These are phyloP conservation scores for Exserohilum turcica DNA, from an alignment of 2,329 filamentous ascomycete genomes.

Conservation along the genomic window DNA sequence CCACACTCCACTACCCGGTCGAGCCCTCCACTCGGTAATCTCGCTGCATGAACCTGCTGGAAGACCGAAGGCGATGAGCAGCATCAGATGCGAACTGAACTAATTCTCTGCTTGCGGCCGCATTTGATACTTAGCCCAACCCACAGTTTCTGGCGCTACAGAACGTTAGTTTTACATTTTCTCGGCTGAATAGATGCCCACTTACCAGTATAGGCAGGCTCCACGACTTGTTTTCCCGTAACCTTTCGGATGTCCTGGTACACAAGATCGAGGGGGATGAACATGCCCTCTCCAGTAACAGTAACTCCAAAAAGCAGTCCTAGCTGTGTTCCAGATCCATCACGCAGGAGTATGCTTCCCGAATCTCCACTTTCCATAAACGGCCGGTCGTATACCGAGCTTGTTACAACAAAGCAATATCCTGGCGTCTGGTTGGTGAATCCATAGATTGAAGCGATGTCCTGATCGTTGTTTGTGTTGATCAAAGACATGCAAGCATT, in stretches of 20 bases:
- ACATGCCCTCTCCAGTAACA: background rate
- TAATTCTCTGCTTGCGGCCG: too few species aligned
- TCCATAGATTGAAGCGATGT: background rate
- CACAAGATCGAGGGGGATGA: background rate
- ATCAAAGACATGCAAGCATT: background rate
- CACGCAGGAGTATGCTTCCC: background rate
- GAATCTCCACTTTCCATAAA: background rate
- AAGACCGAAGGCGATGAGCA: too few species aligned
- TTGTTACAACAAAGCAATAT: background rate
- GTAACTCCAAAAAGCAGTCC: background rate
- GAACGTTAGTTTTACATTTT: background rate
- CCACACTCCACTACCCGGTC: too few species aligned
- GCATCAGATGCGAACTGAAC: too few species aligned
- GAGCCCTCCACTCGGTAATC: too few species aligned
- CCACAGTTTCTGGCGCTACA: background rate
- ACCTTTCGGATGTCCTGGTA: background rate
- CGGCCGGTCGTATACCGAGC: accelerated
- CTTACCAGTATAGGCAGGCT: background rate
- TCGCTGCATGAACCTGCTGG: too few species aligned
- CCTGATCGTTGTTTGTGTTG: too few species aligned
- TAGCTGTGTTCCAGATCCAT: background rate
- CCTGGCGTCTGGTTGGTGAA: background rate
- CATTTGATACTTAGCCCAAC: background rate
- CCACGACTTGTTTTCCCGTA: background rate
- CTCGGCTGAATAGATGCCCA: background rate